Base-by-base conservation (phyloP, 202 grass and related monocot genomes). In the Saccharum hybrid region DNA sequence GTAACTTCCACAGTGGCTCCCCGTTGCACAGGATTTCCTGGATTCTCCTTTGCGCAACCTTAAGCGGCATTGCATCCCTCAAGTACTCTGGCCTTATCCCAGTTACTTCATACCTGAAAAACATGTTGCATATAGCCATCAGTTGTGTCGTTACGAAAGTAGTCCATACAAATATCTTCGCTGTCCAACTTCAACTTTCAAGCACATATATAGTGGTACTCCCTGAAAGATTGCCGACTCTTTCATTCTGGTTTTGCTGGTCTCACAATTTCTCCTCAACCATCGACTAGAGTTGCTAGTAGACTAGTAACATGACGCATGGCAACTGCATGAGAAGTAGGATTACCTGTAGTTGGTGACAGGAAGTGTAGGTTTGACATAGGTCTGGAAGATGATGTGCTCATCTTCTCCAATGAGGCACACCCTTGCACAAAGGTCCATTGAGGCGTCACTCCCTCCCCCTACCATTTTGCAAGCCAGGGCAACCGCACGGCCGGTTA, bases 381-480 rank as follows among this genome's bases (percentile, higher is more conserved):
- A 94, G 49, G 92, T 85, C 30, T 97, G 84, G 82, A 97, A 97
- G 78, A 94, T 84, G 74, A 92, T 46, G 71, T 76, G 92, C 83
- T 94, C 94, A 34, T 97, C 88, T 71, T 94, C 94, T 8, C 90
- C 88, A 15, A 87, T 74, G n/a, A 97, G 86, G 84, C 92, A 97
- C 37, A 94, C 82, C 41, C 76, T 92, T 4, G 90, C 92, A 36
- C 88, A 92, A 63, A 94, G 82, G 86, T 97, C 86, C 26, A 88
- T 4, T 1, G 92, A 92, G 14, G 92, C 94, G 56, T 97, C 94
- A 49, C 67, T 92, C 57, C 92, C 94, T 61, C 92, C 92, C 36
- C 90, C 92, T 10, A 94, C 94, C 90, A 92, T 88, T 72, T 92
- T 97, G 60, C 90, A 94, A 46, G 67, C 92, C 64, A 97, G 81